Percentiles rank a stretch among this genome's conserved stretches.
Conservation (phyloP, 495 filamentous ascomycete genomes). For the Penicillium crystallinum region DNA sequence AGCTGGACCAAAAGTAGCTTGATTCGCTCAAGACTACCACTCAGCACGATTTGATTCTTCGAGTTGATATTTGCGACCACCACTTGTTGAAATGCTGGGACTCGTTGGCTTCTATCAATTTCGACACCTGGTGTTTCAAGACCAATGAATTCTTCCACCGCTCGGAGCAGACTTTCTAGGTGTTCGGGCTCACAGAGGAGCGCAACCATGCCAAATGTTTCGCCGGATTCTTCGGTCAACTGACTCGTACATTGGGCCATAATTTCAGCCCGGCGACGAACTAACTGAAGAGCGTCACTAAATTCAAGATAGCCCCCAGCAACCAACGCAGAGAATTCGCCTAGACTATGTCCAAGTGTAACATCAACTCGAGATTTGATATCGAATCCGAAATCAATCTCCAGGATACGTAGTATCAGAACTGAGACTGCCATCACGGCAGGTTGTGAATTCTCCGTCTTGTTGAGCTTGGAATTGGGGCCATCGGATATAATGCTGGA, state of each 20-base stretch:
- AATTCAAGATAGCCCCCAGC: constrained; percentile 73
- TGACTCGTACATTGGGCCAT: constrained; percentile 73
- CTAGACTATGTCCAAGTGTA: constrained; percentile 88
- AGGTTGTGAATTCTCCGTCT: constrained; percentile 85
- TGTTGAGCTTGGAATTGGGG: constrained; percentile 66
- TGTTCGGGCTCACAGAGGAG: constrained; percentile 78
- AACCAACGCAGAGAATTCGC: constrained; percentile 89
- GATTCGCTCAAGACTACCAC: constrained; percentile 80
- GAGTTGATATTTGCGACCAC: constrained; percentile 91
- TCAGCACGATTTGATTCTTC: constrained; percentile 93
- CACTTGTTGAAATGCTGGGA: constrained; percentile 76
- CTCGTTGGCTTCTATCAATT: constrained; percentile 55
- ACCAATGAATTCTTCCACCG: constrained; percentile 77
- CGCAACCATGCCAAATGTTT: constrained; percentile 87
- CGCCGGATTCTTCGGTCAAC: constrained; percentile 58
- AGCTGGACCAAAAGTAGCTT: constrained; percentile 82
- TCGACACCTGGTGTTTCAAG: constrained; percentile 53
- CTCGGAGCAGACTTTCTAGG: constrained; percentile 58
- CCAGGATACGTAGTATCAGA: constrained; percentile 83
- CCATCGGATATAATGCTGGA: constrained; percentile 77
- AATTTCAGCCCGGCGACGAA: constrained; percentile 72
- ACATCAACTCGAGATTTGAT: constrained; percentile 65
- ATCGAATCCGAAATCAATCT: constrained; percentile 76
- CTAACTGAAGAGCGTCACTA: constrained; percentile 69
- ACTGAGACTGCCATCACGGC: constrained; percentile 94